Percentiles rank a stretch among this genome's conserved stretches.
phyloP scores from a whole-genome alignment of 1,284 basidiomycete genomes.

The Meira miltonrushii region DNA sequence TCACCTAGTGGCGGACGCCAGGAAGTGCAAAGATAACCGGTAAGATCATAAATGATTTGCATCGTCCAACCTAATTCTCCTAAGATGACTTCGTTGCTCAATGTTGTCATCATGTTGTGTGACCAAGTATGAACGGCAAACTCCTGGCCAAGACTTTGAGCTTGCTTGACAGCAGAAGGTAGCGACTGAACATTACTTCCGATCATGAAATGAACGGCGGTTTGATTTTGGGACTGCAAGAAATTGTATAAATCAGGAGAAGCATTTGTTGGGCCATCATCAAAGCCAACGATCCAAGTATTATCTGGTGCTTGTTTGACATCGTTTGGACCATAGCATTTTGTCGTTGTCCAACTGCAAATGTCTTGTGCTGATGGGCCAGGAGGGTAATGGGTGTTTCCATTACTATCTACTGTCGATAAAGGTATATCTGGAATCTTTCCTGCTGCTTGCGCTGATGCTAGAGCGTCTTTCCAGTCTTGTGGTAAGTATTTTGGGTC shows the following conservation, averaged over 20 bases:
- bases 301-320: slow-evolving; percentile 62
- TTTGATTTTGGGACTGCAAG: slow-evolving; percentile 36
- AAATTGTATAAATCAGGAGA: slow-evolving; percentile 18
- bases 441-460: slow-evolving; percentile 25
- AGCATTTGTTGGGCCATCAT: slow-evolving; percentile 17
- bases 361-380: slow-evolving; percentile 15
- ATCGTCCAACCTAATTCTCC: slow-evolving; percentile 22
- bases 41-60: slow-evolving; percentile 22
- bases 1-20: slow-evolving; percentile 21
- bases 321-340: slow-evolving; percentile 62
- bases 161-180: slow-evolving; percentile 7
- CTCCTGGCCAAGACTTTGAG: slow-evolving; percentile 29
- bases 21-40: slow-evolving; percentile 12
- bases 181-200: slow-evolving; percentile 9
- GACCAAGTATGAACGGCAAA: slow-evolving; percentile 56
- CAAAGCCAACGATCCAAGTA: slow-evolving; percentile 47
- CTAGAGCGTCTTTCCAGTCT: slow-evolving; percentile 29
- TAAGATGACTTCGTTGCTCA: slow-evolving; percentile 57
- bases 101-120: slow-evolving; percentile 63
- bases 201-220: slow-evolving; percentile 19
- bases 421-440: slow-evolving; percentile 36
- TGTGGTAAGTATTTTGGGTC: slow-evolving; percentile 13
- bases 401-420: slow-evolving; percentile 13
- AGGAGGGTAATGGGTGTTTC: slow-evolving; percentile 22
- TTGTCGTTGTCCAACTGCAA: slow-evolving; percentile 34